phyloP scores from a whole-genome alignment of 306 rosid genomes.

The Inga laurina region DNA sequence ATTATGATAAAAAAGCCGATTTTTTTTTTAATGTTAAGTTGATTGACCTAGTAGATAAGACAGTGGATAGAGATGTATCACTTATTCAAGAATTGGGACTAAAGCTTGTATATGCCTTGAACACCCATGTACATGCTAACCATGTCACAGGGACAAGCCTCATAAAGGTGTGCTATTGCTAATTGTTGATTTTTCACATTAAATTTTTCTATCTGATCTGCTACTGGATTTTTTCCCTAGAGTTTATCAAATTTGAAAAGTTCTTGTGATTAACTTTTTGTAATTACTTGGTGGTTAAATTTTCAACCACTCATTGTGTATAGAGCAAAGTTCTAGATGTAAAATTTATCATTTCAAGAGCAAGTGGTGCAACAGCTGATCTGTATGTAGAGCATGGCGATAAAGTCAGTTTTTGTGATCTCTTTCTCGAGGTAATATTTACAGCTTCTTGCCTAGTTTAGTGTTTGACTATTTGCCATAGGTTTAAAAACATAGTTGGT shows the following conservation, averaged over 20 bases:
- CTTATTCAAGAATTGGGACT: conserved; percentile 71
- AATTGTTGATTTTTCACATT: background rate
- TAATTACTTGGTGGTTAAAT: background rate
- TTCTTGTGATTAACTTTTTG: background rate
- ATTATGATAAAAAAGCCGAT: too few species aligned
- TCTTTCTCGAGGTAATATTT: conserved; percentile 73
- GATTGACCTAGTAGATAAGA: conserved; percentile 95
- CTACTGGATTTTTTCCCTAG: background rate
- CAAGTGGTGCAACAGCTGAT: conserved; percentile 82
- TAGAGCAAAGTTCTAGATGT: conserved; percentile 57
- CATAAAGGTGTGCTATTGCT: conserved; percentile 57
- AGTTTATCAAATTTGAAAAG: background rate
- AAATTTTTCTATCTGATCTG: background rate
- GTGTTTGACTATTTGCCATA: background rate
- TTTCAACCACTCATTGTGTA: too few species aligned
- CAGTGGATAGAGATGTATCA: conserved; percentile 82
- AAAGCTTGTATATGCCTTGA: conserved; percentile 77
- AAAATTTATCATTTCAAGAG: conserved; percentile 83
- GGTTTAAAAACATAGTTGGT: background rate
- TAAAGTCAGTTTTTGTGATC: conserved; percentile 45
- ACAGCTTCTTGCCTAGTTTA: conserved; percentile 20
- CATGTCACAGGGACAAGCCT: conserved; percentile 95
- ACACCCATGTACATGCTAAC: conserved; percentile 99
- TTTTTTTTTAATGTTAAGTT: conserved; percentile 48
- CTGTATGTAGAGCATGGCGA: conserved; percentile 46